Base-by-base conservation (phyloP, 1,139 yeast genomes). In the Blastobotrys malaysiensis region DNA sequence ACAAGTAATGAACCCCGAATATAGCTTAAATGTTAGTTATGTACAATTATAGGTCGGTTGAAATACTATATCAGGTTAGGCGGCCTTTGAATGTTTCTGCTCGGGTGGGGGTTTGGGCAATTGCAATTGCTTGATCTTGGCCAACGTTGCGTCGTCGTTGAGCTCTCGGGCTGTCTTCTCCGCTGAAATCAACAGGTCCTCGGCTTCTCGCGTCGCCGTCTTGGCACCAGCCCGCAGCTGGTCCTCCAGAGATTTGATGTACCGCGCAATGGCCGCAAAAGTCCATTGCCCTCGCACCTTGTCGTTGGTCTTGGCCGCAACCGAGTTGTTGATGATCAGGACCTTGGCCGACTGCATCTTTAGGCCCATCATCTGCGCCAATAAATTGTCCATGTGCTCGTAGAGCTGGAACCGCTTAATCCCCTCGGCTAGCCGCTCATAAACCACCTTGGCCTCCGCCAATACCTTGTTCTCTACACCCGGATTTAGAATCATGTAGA, bases 381-480 rank as follows among this genome's bases (percentile, higher is more conserved):
- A 50, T 4, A 60, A 58, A 0, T 57, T 55, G 51, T 65, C 67
- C 20, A 65, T 54, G 49, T 60, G 56, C 52, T 58, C 51, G 52
- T 54, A 55, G 52, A 59, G 54, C 2, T 58, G 55, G 53, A 64
- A 64, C 45, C 55, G 55, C 53, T 51, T 57, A 47, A 63, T 56
- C 2, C 67, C 67, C 20, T 60, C 56, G 9, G 59, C 56, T 9
- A 63, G 55, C 2, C 59, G 50, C 6, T 61, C 58, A 27, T 55
- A 48, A 13, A 48, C 45, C 21, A 39, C 39, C 22, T 48, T 48
- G 3, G 13, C 9, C 9, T 13, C 43, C 45, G 43, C 2, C 3
- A 20, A 19, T 5, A 43, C 21, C 2, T n/a, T n/a, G n/a, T n/a
- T n/a, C n/a, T n/a, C n/a, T n/a, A 27, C 11, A 21, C 19, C 11